phyloP scores from a whole-genome alignment of 805 yeast genomes.

The Schwanniomyces yamadae region DNA sequence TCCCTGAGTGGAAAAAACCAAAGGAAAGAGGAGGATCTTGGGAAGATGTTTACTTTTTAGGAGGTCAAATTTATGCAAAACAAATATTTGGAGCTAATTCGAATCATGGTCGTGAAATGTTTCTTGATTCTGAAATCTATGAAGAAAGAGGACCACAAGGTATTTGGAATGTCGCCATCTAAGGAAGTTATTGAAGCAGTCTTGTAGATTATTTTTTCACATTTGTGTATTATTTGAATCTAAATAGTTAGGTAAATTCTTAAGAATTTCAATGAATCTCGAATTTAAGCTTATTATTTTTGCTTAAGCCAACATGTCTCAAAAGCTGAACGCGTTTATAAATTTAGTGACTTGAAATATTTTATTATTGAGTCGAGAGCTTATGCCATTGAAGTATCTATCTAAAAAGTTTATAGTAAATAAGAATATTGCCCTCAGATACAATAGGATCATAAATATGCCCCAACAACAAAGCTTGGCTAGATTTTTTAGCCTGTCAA shows the following conservation, averaged over 20 bases:
- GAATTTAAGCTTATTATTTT: too few relatives aligned
- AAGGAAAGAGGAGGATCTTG: conserved; percentile 54
- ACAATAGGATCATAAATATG: conserved; percentile 11
- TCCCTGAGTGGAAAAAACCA: conserved; percentile 85
- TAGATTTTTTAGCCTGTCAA: conserved; percentile 23
- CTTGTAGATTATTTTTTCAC: too few relatives aligned
- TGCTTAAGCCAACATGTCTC: too few relatives aligned
- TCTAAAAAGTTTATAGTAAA: background rate
- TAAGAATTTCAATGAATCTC: too few relatives aligned
- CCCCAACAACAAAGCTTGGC: conserved; percentile 35
- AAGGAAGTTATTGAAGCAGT: too few relatives aligned
- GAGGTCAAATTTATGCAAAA: conserved; percentile 84
- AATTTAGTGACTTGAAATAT: too few relatives aligned
- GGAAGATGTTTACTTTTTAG: conserved; percentile 76
- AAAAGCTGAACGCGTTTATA: too few relatives aligned
- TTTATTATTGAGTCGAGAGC: too few relatives aligned
- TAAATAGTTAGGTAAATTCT: too few relatives aligned
- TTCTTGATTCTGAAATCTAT: conserved; percentile 67
- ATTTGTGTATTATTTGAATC: too few relatives aligned
- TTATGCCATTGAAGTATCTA: background rate
- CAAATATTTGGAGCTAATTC: conserved; percentile 69
- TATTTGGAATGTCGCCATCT: conserved; percentile 61
- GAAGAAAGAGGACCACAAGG: conserved; percentile 79
- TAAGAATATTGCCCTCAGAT: background rate
- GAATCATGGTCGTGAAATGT: conserved; percentile 58